phyloP scores from a whole-genome alignment of 371 early-diverging fungal species.

The Coemansia sp. region DNA sequence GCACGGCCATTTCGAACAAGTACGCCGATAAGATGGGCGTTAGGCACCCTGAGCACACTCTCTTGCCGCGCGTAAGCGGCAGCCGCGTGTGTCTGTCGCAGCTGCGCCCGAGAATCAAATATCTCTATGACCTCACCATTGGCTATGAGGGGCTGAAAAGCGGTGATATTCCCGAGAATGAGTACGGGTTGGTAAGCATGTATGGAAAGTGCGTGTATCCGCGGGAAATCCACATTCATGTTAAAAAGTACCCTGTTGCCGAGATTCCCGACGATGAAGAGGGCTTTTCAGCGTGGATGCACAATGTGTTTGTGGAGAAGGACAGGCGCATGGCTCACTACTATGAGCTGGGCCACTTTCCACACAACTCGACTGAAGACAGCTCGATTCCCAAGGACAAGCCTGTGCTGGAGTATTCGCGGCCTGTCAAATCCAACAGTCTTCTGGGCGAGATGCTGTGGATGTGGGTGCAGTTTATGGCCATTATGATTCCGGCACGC shows the following conservation, averaged over 20 bases:
- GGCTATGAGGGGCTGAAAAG: conserved; percentile 76
- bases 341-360: conserved; percentile 72
- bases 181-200: conserved; percentile 68
- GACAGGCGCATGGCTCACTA: conserved; percentile 80
- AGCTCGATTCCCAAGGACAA: conserved; percentile 29
- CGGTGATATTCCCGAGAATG: conserved; percentile 76
- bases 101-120: conserved; percentile 64
- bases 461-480: conserved; percentile 45
- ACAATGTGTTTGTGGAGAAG: conserved; percentile 78
- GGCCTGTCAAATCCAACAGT: conserved; percentile 14
- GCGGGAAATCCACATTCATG: conserved; percentile 68
- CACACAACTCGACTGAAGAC: conserved; percentile 47
- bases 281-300: conserved; percentile 75
- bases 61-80: conserved; percentile 81
- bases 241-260: conserved; percentile 66
- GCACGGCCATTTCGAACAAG: conserved; percentile 43
- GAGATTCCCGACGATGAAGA: conserved; percentile 64
- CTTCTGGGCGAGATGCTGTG: conserved; percentile 22
- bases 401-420: conserved; percentile 23
- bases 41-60: conserved; percentile 53
- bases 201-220: conserved; percentile 72
- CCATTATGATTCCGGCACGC: conserved; percentile 31
- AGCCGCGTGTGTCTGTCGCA: conserved; percentile 63
- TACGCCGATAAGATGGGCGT: conserved; percentile 48
- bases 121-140: conserved; percentile 82